phyloP scores from a whole-genome alignment of 108 stramenopile genomes.

The Cyclotella baltica region DNA sequence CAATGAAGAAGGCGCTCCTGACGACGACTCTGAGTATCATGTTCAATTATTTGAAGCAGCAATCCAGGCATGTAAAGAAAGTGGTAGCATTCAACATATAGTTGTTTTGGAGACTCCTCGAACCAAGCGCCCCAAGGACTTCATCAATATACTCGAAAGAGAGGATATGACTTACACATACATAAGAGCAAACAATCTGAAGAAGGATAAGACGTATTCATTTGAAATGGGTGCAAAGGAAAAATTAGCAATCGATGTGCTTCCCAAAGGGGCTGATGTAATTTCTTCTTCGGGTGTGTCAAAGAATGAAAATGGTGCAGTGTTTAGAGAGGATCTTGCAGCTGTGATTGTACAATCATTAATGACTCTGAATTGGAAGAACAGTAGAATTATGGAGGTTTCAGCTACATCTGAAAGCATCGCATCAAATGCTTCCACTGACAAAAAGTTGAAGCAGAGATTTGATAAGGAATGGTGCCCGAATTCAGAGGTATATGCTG shows the following conservation, averaged over 20 bases:
- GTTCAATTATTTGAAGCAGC: slow-evolving; percentile 52
- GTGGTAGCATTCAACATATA: slow-evolving; percentile 59
- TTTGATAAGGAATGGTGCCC: slow-evolving; percentile 58
- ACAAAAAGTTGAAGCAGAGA: slow-evolving; percentile 18
- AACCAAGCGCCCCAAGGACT: slow-evolving; percentile 52
- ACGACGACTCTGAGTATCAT: slow-evolving; percentile 48
- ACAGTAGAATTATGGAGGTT: slow-evolving; percentile 57
- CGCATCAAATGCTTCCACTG: neutral
- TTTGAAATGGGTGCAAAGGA: slow-evolving; percentile 74
- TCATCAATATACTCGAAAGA: slow-evolving; percentile 57
- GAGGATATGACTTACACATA: slow-evolving; percentile 69
- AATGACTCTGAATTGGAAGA: slow-evolving; percentile 71
- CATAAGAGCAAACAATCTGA: slow-evolving; percentile 57
- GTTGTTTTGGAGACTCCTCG: slow-evolving; percentile 70
- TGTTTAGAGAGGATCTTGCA: slow-evolving; percentile 80
- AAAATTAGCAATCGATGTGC: slow-evolving; percentile 43
- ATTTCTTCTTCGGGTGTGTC: neutral
- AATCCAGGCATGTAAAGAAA: slow-evolving; percentile 60
- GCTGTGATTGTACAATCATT: slow-evolving; percentile 76
- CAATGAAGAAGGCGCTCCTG: slow-evolving; percentile 26
- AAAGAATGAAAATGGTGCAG: slow-evolving; percentile 18
- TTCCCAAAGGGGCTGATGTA: slow-evolving; percentile 12
- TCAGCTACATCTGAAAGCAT: slow-evolving; percentile 14
- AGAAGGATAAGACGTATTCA: slow-evolving; percentile 59
- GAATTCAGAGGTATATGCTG: slow-evolving; percentile 35